Evolutionary conservation across 345 rosid species (phyloP).

Genomic region (Lepidium sativum): DNA sequence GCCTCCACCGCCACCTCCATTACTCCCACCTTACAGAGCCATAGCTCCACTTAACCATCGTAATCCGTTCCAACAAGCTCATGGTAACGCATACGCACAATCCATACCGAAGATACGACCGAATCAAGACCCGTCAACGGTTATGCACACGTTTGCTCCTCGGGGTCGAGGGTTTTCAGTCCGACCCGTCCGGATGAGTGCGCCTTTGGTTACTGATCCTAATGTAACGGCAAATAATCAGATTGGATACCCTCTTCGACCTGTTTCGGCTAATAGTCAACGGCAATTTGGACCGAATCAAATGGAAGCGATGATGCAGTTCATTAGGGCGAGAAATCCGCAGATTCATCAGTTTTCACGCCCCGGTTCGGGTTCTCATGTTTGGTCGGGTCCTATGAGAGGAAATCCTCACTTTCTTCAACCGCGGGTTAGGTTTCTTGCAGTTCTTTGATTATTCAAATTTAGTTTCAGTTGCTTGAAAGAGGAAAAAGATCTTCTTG

Average conservation of each 20-base stretch:
- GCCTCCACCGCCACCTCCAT: neutral
- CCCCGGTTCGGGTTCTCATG: conserved; percentile 5
- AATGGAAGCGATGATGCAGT: conserved; percentile 27
- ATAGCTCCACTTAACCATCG: conserved; percentile 11
- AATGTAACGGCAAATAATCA: conserved; percentile 19
- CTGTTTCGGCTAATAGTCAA: conserved; percentile 9
- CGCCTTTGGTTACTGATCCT: conserved; percentile 22
- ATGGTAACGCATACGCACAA: conserved; percentile 3
- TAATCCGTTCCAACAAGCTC: conserved; percentile 21
- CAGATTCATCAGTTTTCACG: conserved; percentile 22
- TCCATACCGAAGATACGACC: conserved; percentile 8
- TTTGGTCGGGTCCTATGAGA: conserved; percentile 31
- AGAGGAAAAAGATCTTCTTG: neutral
- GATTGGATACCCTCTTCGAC: conserved; percentile 29
- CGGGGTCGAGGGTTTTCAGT: conserved; percentile 61
- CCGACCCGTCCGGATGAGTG: conserved; percentile 30
- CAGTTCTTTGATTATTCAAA: neutral
- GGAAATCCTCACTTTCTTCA: conserved; percentile 36
- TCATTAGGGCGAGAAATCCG: conserved; percentile 24
- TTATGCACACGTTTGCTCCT: conserved; percentile 51
- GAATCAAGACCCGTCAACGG: conserved; percentile 18
- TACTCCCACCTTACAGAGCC: neutral
- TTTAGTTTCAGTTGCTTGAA: neutral
- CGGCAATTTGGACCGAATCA: conserved; percentile 16
- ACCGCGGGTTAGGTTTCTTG: conserved; percentile 29